Percentiles rank a stretch among this genome's conserved stretches.
These are phyloP conservation scores for Plectosphaerella plurivora DNA, from an alignment of 2,329 filamentous ascomycete species.

Conservation along the genomic window DNA sequence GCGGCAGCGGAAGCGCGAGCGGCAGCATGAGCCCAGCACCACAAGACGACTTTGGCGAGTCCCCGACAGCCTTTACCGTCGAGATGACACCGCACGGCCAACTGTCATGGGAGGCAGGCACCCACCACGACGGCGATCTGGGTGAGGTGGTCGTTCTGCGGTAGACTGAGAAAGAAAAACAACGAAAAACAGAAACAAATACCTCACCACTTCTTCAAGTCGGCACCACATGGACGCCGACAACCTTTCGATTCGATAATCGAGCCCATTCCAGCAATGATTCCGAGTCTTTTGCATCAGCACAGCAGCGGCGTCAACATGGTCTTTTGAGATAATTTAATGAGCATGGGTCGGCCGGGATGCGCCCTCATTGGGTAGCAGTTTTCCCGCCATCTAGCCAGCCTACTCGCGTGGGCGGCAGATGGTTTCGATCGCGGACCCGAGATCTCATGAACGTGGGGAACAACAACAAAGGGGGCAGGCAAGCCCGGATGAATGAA, in stretches of 20 bases:
- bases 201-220: background rate
- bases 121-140: constrained; percentile 37
- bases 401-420: background rate
- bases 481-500: constrained; percentile 8
- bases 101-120: constrained; percentile 30
- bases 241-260: constrained; percentile 4
- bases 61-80: constrained; percentile 15
- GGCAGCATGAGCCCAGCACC: constrained; percentile 43
- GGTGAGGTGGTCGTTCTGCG: constrained; percentile 40
- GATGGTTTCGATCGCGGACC: background rate
- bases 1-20: constrained; percentile 26
- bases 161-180: constrained; percentile 14
- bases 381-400: constrained; percentile 1
- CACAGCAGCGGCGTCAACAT: constrained; percentile 14
- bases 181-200: no score
- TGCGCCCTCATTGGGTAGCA: constrained; percentile 2
- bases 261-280: constrained; percentile 4
- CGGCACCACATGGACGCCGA: background rate
- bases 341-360: background rate
- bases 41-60: constrained; percentile 30
- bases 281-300: constrained; percentile 11
- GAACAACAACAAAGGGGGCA: constrained; percentile 1
- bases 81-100: constrained; percentile 31
- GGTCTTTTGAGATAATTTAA: constrained; percentile 1
- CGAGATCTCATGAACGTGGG: background rate